Evolutionary conservation across 768 basidiomycete genomes (phyloP).

Genomic region (Rhizopogon salebrosus): DNA sequence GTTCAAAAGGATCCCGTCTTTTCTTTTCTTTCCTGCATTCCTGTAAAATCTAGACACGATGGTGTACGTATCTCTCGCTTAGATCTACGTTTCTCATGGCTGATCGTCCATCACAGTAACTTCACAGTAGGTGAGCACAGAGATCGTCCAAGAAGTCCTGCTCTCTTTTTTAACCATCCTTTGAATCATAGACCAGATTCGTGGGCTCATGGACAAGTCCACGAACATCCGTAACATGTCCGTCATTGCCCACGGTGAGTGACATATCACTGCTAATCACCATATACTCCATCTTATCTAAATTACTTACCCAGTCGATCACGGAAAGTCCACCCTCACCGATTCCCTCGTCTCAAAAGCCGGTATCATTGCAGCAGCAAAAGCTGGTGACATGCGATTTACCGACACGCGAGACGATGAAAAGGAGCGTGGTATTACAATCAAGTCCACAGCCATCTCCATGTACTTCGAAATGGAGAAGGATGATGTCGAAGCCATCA

Average conservation of each 20-base stretch:
- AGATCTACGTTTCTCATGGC: slow-evolving; percentile 8
- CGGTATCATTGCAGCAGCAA: slow-evolving; percentile 93
- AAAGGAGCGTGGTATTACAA: slow-evolving; percentile 99
- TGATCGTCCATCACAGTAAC: slow-evolving; percentile 54
- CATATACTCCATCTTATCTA: slow-evolving; percentile 15
- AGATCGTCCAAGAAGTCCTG: not conserved
- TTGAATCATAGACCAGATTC: slow-evolving; percentile 66
- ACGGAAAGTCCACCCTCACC: slow-evolving; percentile 99
- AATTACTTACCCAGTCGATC: slow-evolving; percentile 67
- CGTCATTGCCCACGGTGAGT: slow-evolving; percentile 87
- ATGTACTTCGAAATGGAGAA: slow-evolving; percentile 98
- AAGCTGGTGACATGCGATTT: slow-evolving; percentile 95
- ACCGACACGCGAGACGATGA: slow-evolving; percentile 97
- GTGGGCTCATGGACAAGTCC: slow-evolving; percentile 81
- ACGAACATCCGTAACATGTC: slow-evolving; percentile 96
- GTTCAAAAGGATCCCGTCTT: slow-evolving; percentile 13
- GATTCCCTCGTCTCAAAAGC: slow-evolving; percentile 99
- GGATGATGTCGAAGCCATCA: slow-evolving; percentile 79
- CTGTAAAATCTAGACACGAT: slow-evolving; percentile 56
- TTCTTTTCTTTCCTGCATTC: slow-evolving; percentile 12
- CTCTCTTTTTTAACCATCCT: not conserved
- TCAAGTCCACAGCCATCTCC: slow-evolving; percentile 99
- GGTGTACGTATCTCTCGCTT: slow-evolving; percentile 58
- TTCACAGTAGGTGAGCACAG: slow-evolving; percentile 74
- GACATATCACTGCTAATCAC: slow-evolving; percentile 22